A percentile compares a stretch with the other conserved stretches of the same genome.
Evolutionary conservation across 176 grass and related monocot species (phyloP).

Genomic region (Carex cristatella): DNA sequence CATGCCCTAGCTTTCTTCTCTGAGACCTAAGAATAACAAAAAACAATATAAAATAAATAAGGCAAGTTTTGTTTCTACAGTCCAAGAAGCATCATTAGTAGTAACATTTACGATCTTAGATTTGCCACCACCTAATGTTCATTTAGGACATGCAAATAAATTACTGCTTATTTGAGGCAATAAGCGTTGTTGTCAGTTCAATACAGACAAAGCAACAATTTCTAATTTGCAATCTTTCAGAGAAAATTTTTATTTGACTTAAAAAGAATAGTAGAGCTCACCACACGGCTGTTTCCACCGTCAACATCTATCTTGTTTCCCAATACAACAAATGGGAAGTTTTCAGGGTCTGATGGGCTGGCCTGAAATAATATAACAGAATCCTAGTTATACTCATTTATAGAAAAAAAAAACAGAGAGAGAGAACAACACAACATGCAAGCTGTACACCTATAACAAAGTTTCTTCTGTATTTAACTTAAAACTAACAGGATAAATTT

Average conservation of each 20-base stretch:
- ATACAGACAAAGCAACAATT: neutral
- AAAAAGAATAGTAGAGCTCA: conserved; percentile 27
- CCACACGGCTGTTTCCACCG: conserved; percentile 84
- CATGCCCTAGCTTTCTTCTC: conserved; percentile 91
- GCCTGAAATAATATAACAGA: conserved; percentile 42
- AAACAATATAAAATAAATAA: conserved; percentile 7
- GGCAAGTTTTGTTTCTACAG: neutral
- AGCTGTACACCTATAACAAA: neutral
- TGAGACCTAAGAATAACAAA: conserved; percentile 46
- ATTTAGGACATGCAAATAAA: neutral
- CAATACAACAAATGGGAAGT: conserved; percentile 91
- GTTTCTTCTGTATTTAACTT: neutral
- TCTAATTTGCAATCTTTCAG: neutral
- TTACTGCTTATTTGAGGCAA: neutral
- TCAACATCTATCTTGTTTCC: conserved; percentile 92
- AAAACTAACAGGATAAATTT: neutral
- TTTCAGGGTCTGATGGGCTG: conserved; percentile 77
- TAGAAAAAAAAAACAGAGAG: neutral
- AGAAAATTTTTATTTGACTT: neutral
- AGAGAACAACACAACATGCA: neutral
- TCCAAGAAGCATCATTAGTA: neutral
- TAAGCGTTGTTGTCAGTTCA: neutral
- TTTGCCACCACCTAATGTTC: neutral
- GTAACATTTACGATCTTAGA: neutral
- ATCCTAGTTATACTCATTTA: neutral